These are phyloP conservation scores for Thyridium curvatum DNA, from an alignment of 2,329 filamentous ascomycete species.

Conservation along the genomic window DNA sequence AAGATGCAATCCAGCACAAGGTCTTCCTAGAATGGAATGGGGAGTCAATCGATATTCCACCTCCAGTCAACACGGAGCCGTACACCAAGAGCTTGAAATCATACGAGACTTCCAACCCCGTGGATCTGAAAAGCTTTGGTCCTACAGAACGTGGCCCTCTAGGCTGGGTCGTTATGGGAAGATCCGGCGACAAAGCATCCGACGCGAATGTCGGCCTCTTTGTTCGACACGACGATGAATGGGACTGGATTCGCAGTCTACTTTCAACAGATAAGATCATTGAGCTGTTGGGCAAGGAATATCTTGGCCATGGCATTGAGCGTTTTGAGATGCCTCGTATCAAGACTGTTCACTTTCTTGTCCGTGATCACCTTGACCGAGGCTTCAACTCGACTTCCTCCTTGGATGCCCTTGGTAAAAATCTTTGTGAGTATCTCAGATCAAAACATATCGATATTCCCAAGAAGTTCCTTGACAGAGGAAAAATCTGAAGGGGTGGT, in stretches of 20 bases:
- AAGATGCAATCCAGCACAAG: conserved; percentile 12
- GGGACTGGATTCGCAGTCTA: conserved; percentile 25
- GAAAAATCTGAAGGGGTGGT: conserved; percentile 10
- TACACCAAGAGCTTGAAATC: background rate
- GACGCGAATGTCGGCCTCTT: conserved; percentile 9
- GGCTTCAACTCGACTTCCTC: conserved; percentile 9
- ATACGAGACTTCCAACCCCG: background rate
- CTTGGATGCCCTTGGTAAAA: conserved; percentile 7
- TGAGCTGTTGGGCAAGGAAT: conserved; percentile 14
- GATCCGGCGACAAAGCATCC: too few species aligned
- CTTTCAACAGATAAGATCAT: conserved; percentile 15
- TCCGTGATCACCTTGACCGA: conserved; percentile 23
- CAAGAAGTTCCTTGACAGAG: conserved; percentile 17
- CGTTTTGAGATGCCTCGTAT: conserved; percentile 13
- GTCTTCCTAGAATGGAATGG: conserved; percentile 12
- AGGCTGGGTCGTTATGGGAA: conserved; percentile 24
- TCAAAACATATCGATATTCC: conserved; percentile 15
- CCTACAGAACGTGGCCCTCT: conserved; percentile 13
- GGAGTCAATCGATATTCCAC: conserved; percentile 1
- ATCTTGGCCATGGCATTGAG: conserved; percentile 18
- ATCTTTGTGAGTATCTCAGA: conserved; percentile 5
- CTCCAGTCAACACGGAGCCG: background rate
- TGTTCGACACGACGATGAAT: conserved; percentile 8
- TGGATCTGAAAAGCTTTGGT: conserved; percentile 3
- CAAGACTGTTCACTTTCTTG: conserved; percentile 15